A percentile compares a stretch with the other conserved stretches of the same genome.
Evolutionary conservation across 2,329 filamentous ascomycete genomes (phyloP).

Genomic region (Pyricularia sp.): DNA sequence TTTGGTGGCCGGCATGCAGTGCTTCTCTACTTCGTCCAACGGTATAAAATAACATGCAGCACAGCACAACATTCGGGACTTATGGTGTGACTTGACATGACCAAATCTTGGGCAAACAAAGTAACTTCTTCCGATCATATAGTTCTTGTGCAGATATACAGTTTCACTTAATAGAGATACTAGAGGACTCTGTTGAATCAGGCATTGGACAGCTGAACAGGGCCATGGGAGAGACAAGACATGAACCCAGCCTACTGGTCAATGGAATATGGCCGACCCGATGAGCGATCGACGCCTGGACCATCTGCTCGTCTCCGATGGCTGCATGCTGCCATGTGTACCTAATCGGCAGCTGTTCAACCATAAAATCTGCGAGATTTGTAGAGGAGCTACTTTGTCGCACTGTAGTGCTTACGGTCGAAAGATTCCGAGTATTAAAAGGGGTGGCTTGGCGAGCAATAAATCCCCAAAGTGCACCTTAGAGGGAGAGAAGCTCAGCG

Average conservation of each 20-base stretch:
- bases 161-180: neutral
- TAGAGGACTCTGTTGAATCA: neutral
- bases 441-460: neutral
- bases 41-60: neutral
- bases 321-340: neutral
- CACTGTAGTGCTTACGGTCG: neutral
- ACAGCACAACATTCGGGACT: neutral
- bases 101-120: neutral
- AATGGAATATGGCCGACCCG: neutral
- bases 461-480: neutral
- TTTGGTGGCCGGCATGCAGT: neutral
- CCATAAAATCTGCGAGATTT: neutral
- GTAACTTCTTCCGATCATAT: neutral
- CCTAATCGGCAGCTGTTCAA: neutral
- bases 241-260: neutral
- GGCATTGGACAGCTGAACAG: neutral
- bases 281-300: neutral
- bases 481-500: neutral
- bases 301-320: neutral
- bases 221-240: neutral
- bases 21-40: neutral
- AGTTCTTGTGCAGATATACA: neutral
- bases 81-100: neutral
- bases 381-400: neutral
- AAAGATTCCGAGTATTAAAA: neutral